Evolutionary conservation across 2,329 filamentous ascomycete genomes (phyloP).

Genomic region (Venturia pyrina): DNA sequence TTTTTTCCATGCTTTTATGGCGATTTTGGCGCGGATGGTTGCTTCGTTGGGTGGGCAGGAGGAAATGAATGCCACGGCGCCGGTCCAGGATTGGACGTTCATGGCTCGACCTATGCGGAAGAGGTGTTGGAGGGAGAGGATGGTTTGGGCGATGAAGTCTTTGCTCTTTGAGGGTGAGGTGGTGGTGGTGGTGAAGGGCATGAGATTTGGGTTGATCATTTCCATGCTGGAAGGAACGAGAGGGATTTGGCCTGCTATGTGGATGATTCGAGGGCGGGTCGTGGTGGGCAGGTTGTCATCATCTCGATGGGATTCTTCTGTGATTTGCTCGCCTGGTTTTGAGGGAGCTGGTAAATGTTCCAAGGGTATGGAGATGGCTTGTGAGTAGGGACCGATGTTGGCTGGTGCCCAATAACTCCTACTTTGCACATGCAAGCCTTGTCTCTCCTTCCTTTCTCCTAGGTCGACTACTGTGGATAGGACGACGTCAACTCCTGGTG

Average conservation of each 20-base stretch:
- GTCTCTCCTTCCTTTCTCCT: constrained; percentile 19
- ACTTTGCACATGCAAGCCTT: constrained; percentile 77
- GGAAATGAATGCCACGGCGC: constrained; percentile 61
- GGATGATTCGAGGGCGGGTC: constrained; percentile 36
- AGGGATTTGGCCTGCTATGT: constrained; percentile 85
- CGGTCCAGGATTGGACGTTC: constrained; percentile 64
- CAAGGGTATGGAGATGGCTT: constrained; percentile 57
- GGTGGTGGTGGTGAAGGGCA: not conserved
- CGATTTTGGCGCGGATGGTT: constrained; percentile 24
- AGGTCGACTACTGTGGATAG: constrained; percentile 40
- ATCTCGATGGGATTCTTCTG: not conserved
- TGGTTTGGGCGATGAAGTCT: constrained; percentile 47
- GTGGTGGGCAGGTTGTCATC: constrained; percentile 12
- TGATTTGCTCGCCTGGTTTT: not conserved
- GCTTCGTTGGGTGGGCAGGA: constrained; percentile 14
- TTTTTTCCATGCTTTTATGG: constrained; percentile 36
- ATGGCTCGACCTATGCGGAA: constrained; percentile 70
- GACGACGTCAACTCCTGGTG: constrained; percentile 50
- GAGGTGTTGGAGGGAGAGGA: constrained; percentile 77
- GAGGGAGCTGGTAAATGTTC: constrained; percentile 16
- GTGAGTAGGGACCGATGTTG: constrained; percentile 95
- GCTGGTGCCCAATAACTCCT: constrained; percentile 95
- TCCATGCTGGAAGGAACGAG: constrained; percentile 72
- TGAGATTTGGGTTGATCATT: constrained; percentile 28
- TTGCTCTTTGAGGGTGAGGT: constrained; percentile 12